phyloP scores from a whole-genome alignment of 73 alveolate species.

The Tetrahymena thermophila region DNA sequence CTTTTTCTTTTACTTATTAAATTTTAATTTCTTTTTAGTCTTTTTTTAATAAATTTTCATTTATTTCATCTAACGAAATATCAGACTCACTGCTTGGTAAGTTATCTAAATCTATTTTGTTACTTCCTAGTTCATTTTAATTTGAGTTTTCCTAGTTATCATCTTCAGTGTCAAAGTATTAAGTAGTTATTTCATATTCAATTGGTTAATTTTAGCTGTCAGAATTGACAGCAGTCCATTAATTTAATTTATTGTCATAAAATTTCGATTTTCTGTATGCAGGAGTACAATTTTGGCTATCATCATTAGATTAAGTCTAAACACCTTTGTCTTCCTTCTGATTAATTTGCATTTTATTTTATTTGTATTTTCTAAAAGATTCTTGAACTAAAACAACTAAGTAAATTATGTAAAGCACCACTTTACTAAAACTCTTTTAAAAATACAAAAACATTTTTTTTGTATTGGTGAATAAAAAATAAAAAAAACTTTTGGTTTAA shows the following conservation, averaged over 20 bases:
- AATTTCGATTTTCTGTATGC: neutral
- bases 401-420: neutral
- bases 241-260: neutral
- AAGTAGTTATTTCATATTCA: neutral
- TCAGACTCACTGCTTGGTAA: neutral
- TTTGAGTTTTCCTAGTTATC: neutral
- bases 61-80: neutral
- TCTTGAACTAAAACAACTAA: no score
- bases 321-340: neutral
- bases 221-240: neutral
- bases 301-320: neutral
- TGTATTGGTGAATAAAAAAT: neutral
- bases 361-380: neutral
- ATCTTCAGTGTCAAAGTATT: neutral
- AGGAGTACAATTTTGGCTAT: neutral
- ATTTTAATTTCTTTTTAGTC: neutral
- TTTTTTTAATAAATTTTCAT: neutral
- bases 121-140: neutral
- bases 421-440: no score
- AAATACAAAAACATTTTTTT: no score
- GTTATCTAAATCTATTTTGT: neutral
- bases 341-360: neutral
- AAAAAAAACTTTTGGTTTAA: neutral
- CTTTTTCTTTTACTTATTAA: no score
- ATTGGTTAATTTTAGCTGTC: neutral